Evolutionary conservation across 2,329 filamentous ascomycete genomes (phyloP), one percentile per base, ranked within the genome.

Genomic region (Boeremia lycopersici): DNA sequence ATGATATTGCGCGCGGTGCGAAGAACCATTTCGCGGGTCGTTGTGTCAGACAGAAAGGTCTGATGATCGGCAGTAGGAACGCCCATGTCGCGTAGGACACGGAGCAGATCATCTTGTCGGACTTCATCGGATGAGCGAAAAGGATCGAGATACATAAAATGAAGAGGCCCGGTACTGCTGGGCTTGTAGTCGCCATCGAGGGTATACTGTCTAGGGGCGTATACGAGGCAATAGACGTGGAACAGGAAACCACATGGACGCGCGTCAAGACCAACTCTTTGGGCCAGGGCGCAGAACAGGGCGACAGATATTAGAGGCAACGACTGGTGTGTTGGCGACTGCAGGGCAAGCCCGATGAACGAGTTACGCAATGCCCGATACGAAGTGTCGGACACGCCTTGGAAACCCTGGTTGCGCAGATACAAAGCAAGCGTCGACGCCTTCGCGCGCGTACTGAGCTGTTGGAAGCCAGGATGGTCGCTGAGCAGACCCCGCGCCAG

Each of bases 291-390:
- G 68, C 89, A 95, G 75, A 89, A 99, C 59, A 98, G 96, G 56
- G 88, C 89, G 50, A 89, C 89, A 1, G 91, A 95, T 57, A 97
- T 89, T 45, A 97, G 82, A 1, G 93, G 95, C 8, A 97, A 81
- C 1, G 92, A 93, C 26, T 90, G 87, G 67, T 96, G 91, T 0
- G 84, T 82, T 6, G 84, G 77, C 44, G 89, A 86, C 31, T 85
- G 86, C 38, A 98, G 79, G 4, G 90, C 91, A 57, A 96, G 81
- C 9, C 91, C 91, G 51, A 99, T 86, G 64, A 96, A 90, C 65
- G 90, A 96, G 74, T 98, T 96, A 58, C 90, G 86, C 53, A 98
- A 76, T 54, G 89, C 87, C 63, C 91, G 86, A 71, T 95, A 97
- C 49, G 88, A 85, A 7, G 86, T 84, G n/a, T 85, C 77, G n/a